A percentile compares a stretch with the other conserved stretches of the same genome.
phyloP scores from a whole-genome alignment of 176 grass and related monocot species.

The Raddia distichophylla region DNA sequence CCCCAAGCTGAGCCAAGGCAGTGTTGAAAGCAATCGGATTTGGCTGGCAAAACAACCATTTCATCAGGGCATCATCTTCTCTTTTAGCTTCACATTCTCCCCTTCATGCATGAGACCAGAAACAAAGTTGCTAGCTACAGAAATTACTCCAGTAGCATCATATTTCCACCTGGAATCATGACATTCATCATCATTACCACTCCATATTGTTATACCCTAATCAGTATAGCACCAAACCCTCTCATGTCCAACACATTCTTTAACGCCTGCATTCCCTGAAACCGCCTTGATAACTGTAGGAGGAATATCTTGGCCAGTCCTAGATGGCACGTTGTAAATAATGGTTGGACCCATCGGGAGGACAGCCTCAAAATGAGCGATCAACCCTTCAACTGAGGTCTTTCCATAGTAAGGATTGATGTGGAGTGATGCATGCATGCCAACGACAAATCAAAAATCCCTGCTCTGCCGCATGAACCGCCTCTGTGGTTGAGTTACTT shows the following conservation, averaged over 20 bases:
- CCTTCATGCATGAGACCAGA: constrained; percentile 73
- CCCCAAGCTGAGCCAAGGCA: constrained; percentile 78
- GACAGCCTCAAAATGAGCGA: constrained; percentile 76
- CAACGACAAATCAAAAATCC: constrained; percentile 65
- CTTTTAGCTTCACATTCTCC: constrained; percentile 52
- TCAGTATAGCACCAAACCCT: constrained; percentile 69
- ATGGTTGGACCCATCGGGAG: constrained; percentile 86
- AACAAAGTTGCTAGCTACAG: constrained; percentile 81
- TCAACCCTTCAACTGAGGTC: constrained; percentile 72
- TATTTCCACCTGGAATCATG: constrained; percentile 81
- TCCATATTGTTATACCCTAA: constrained; percentile 75
- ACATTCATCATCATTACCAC: constrained; percentile 69
- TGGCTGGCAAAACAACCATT: constrained; percentile 81
- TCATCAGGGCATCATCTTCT: constrained; percentile 69
- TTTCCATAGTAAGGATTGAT: constrained; percentile 98
- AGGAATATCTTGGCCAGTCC: constrained; percentile 81
- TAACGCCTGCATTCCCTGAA: constrained; percentile 69
- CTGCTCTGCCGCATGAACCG: constrained; percentile 84
- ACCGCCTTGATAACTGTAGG: constrained; percentile 60
- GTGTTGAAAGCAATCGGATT: constrained; percentile 87
- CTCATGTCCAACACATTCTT: constrained; percentile 80
- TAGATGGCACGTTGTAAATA: constrained; percentile 82
- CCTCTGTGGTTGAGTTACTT: constrained; percentile 92
- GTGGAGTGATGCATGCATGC: constrained; percentile 95
- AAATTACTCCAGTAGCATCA: constrained; percentile 76